A percentile compares a stretch with the other conserved stretches of the same genome.
Conservation (phyloP, 108 stramenopile species). For the Cyclotella distinguenda region DNA sequence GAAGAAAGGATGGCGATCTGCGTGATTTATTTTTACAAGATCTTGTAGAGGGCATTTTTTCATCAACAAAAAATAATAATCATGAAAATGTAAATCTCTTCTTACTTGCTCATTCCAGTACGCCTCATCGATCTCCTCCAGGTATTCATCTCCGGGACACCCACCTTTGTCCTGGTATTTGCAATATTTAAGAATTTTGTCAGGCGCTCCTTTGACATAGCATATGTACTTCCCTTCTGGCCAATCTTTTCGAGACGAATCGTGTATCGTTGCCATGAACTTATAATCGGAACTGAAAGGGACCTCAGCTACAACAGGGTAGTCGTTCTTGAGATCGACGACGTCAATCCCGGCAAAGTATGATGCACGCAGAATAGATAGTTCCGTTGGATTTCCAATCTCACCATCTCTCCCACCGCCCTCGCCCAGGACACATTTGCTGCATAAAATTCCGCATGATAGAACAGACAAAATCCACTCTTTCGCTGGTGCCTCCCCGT, state of each 20-base stretch:
- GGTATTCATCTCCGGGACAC: conserved; percentile 50
- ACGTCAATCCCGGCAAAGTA: conserved; percentile 76
- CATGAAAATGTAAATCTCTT: no score
- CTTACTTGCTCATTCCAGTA: conserved; percentile 81
- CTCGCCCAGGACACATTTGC: conserved; percentile 76
- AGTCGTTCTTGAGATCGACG: conserved; percentile 52
- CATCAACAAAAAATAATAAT: no score
- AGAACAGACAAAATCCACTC: conserved; percentile 62
- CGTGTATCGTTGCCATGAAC: background rate
- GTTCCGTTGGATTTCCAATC: conserved; percentile 85
- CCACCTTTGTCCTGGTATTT: conserved; percentile 61
- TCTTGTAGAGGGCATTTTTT: no score
- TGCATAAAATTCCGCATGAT: conserved; percentile 75
- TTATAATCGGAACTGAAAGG: conserved; percentile 75
- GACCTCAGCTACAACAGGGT: conserved; percentile 73
- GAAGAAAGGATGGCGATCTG: conserved; percentile 78
- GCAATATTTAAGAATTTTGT: conserved; percentile 84
- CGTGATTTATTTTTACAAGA: no score
- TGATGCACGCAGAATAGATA: conserved; percentile 76
- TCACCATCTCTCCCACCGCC: conserved; percentile 70
- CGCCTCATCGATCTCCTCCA: conserved; percentile 69
- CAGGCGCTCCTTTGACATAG: conserved; percentile 95
- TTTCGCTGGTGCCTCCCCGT: conserved; percentile 56
- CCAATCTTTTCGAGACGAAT: conserved; percentile 29
- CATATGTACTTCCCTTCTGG: conserved; percentile 55